phyloP scores from a whole-genome alignment of 768 basidiomycete species.

The Tremella yokohamensis region DNA sequence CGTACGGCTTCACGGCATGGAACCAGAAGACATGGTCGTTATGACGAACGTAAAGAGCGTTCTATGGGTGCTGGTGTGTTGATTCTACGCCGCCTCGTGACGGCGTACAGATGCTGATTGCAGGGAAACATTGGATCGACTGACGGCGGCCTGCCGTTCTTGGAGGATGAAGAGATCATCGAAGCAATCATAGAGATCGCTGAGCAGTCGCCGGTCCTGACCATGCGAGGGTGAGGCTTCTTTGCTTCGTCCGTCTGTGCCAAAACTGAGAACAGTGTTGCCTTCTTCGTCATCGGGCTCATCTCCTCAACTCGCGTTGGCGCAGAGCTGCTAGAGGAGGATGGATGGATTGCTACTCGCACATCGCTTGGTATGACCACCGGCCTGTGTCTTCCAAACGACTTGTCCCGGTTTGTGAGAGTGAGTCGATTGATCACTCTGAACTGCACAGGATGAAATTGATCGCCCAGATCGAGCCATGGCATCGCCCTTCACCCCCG shows the following conservation, averaged over 20 bases:
- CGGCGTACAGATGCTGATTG: background rate
- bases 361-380: conserved; percentile 81
- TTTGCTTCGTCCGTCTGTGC: background rate
- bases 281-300: conserved; percentile 85
- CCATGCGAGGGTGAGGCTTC: conserved; percentile 78
- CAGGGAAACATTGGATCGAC: conserved; percentile 93
- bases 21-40: conserved; percentile 75
- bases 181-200: conserved; percentile 86
- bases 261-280: background rate
- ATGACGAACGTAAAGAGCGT: conserved; percentile 90
- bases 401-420: conserved; percentile 72
- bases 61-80: conserved; percentile 88
- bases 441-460: too few species aligned
- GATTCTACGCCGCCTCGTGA: background rate
- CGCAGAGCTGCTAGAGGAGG: conserved; percentile 87
- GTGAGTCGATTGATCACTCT: conserved; percentile 55
- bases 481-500: conserved; percentile 21
- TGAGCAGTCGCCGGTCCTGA: conserved; percentile 80
- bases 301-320: conserved; percentile 89
- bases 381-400: conserved; percentile 84
- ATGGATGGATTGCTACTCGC: conserved; percentile 85
- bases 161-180: conserved; percentile 93
- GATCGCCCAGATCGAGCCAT: conserved; percentile 35
- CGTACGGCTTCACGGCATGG: conserved; percentile 78
- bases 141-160: conserved; percentile 82